Evolutionary conservation across 805 yeast species (phyloP).

Genomic region (Lachancea sp.): DNA sequence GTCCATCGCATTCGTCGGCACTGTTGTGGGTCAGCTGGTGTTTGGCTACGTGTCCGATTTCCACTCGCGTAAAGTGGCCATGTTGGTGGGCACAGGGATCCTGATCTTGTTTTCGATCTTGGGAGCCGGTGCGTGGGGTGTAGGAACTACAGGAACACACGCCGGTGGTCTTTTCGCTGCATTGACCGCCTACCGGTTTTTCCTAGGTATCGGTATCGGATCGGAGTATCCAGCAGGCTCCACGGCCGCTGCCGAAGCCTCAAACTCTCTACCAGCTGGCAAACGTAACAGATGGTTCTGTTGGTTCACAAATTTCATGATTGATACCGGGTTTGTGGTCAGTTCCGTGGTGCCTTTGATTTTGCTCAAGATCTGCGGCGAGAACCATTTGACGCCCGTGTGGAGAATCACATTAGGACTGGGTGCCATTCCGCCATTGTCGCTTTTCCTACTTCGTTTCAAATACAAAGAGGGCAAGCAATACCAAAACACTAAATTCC

Average conservation of each 20-base stretch:
- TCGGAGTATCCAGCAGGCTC: constrained; percentile 94
- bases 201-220: constrained; percentile 88
- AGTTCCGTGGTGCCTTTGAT: constrained; percentile 84
- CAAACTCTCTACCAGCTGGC: constrained; percentile 71
- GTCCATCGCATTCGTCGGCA: constrained; percentile 87
- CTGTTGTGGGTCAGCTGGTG: constrained; percentile 74
- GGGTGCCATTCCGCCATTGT: constrained; percentile 82
- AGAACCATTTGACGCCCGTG: constrained; percentile 64
- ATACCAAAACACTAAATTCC: constrained; percentile 65
- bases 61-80: constrained; percentile 73
- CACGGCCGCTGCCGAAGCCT: constrained; percentile 89
- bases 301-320: constrained; percentile 84
- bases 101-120: constrained; percentile 73
- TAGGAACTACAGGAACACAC: constrained; percentile 45
- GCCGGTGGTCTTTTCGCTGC: constrained; percentile 73
- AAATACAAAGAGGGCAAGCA: constrained; percentile 68
- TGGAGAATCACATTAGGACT: constrained; percentile 91
- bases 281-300: constrained; percentile 82
- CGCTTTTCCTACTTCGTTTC: constrained; percentile 70
- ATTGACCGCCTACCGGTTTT: constrained; percentile 75
- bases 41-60: constrained; percentile 82
- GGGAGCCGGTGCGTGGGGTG: constrained; percentile 86
- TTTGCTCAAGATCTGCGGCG: constrained; percentile 72
- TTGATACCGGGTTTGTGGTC: constrained; percentile 79
- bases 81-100: constrained; percentile 71